Evolutionary conservation across 2,329 filamentous ascomycete species (phyloP), one percentile per base, ranked within the genome.

Genomic region (Ceratocystis papillata): DNA sequence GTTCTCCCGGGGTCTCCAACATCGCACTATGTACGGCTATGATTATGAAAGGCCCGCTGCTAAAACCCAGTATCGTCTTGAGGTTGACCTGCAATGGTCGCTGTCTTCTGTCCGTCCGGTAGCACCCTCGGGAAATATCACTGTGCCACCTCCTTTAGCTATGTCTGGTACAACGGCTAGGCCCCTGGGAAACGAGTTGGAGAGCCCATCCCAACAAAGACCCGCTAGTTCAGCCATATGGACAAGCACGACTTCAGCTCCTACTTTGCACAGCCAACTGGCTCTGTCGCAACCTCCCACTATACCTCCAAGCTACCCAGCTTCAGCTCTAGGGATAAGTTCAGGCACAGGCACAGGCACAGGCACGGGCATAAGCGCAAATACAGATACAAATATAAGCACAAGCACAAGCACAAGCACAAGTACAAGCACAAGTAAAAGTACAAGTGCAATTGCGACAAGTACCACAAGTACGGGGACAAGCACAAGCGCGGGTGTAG

Each of bases 21-120:
- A 62, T 7, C 28, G 48, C 12, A 61, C 62, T 8, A 50, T 68
- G 33, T 61, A 65, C 41, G 59, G 65, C 6, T 65, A 67, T 60
- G 67, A 67, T 46, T 69, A 67, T 33, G 46, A 62, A 17, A 55
- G 10, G 3, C 44, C 45, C 10, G 30, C 48, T 4, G 15, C 15
- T n/a, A 41, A 53, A 30, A 66, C 65, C 30, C 45, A 45, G n/a
- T 66, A 66, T 46, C 59, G 45, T 6, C 59, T 66, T 17, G 59
- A 66, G 44, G 22, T 66, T 6, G 59, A 48, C 55, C 45, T 62
- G 2, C 57, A 50, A 10, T 66, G 65, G 65, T 57, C 59, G 2
- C 41, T 66, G 33, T 48, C 65, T 10, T 7, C 60, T 8, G 30
- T 25, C 15, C 30, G 22, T 17, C 28, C 33, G 17, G 46, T 63